Evolutionary conservation across 352 stramenopile species (phyloP).

Genomic region (Phytophthora ramorum): DNA sequence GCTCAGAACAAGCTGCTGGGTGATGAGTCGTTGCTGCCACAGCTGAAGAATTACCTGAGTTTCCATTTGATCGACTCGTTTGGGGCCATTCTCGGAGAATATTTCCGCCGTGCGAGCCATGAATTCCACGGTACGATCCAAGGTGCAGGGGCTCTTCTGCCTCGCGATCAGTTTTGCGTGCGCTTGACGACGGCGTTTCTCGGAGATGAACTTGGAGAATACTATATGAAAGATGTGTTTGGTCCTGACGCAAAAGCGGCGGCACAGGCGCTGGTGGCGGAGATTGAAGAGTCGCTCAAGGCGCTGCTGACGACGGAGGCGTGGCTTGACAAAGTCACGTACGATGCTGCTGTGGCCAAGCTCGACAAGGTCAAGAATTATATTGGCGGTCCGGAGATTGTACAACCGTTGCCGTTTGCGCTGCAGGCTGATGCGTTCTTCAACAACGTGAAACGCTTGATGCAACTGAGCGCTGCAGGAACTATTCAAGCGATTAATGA

Average conservation of each 20-base stretch:
- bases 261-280: slow-evolving; percentile 82
- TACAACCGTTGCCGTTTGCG: slow-evolving; percentile 60
- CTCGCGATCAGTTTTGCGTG: slow-evolving; percentile 66
- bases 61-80: slow-evolving; percentile 69
- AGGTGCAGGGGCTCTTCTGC: slow-evolving; percentile 35
- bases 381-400: slow-evolving; percentile 62
- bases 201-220: slow-evolving; percentile 87
- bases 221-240: slow-evolving; percentile 93
- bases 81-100: slow-evolving; percentile 49
- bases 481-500: slow-evolving; percentile 46
- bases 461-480: slow-evolving; percentile 35
- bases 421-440: slow-evolving; percentile 59
- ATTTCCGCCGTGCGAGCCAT: slow-evolving; percentile 58
- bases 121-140: slow-evolving; percentile 55
- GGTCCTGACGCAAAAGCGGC: slow-evolving; percentile 73
- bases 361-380: slow-evolving; percentile 87
- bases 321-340: slow-evolving; percentile 91
- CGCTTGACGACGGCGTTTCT: slow-evolving; percentile 80
- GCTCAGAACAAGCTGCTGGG: slow-evolving; percentile 52
- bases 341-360: slow-evolving; percentile 87
- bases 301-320: slow-evolving; percentile 79
- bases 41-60: slow-evolving; percentile 69
- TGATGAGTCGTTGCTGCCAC: slow-evolving; percentile 37
- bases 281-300: slow-evolving; percentile 87
- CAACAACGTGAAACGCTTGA: slow-evolving; percentile 57